Evolutionary conservation across 208 protist genomes (phyloP).

Genomic region (Crithidia mellificae): DNA sequence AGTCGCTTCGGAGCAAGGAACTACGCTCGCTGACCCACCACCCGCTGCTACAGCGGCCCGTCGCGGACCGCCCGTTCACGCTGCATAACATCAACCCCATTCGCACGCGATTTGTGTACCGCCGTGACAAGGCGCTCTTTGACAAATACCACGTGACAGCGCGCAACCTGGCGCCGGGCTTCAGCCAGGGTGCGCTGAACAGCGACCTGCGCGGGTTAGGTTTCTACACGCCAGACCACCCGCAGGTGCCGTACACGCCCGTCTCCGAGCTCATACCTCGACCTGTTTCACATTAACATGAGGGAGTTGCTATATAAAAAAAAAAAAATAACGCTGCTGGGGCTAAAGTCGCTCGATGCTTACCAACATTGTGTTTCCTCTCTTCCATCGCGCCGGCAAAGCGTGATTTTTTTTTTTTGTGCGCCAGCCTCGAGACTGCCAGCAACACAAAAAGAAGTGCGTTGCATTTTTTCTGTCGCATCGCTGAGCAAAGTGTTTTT

Average conservation of each 20-base stretch:
- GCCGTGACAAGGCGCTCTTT: slow-evolving; percentile 85
- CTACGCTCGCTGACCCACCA: slow-evolving; percentile 66
- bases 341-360: no score
- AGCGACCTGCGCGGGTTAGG: slow-evolving; percentile 83
- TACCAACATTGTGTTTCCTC: no score
- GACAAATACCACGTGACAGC: slow-evolving; percentile 85
- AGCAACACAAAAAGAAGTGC: no score
- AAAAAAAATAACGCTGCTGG: no score
- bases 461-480: no score
- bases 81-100: slow-evolving; percentile 70
- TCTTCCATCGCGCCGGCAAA: no score
- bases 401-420: no score
- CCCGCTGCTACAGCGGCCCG: slow-evolving; percentile 37
- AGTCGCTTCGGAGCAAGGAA: slow-evolving; percentile 65
- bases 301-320: neutral
- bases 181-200: slow-evolving; percentile 71
- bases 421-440: no score
- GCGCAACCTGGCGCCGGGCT: slow-evolving; percentile 80
- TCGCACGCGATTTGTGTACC: slow-evolving; percentile 79
- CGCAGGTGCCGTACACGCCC: slow-evolving; percentile 68
- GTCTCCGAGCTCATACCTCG: slow-evolving; percentile 10
- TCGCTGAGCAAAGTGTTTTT: no score
- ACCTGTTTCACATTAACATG: neutral
- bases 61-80: slow-evolving; percentile 59
- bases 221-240: slow-evolving; percentile 86